Evolutionary conservation across 805 yeast genomes (phyloP), one percentile per base, ranked within the genome.

Genomic region (Saturnispora quitensis): DNA sequence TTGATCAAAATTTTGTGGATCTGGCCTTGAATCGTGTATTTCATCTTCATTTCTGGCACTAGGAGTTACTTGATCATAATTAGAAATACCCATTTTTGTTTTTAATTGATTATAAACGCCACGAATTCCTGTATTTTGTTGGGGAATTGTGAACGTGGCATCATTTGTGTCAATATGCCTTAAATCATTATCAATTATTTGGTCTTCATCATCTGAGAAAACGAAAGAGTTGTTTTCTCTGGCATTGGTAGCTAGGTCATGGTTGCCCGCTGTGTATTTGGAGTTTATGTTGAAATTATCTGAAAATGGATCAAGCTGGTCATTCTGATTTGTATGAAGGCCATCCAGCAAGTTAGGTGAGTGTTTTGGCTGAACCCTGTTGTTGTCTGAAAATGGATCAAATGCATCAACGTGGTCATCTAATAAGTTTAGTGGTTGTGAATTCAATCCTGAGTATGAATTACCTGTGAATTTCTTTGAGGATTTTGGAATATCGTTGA

Each of bases 61-160:
- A 15, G 43, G 35, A 12, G 55, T 57, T 31, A 64, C 60, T 35
- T 60, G 59, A 40, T 56, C 58, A 50, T 66, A 65, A 18, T 56
- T 53, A 2, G 63, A 54, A 7, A 61, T 55, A 7, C 65, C 64
- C 45, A 67, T 56, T 35, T 58, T 62, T 6, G 58, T 51, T 40
- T 59, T 62, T 27, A 67, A 45, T 35, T 65, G 63, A 20, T 61
- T 59, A 40, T 65, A 66, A 22, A 64, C 55, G n/a, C 65, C 65
- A 49, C 60, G 58, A 47, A 65, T 54, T 13, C 68, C 68, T 18
- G 50, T 48, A 24, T 53, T 27, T 24, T 50, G 55, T 25, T 56
- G 49, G 5, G 56, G 51, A 18, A 44, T 38, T 4, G 43, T 49
- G 34, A 54, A 33, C 7, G 47, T 50, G 43, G 50, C 55, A 8